A percentile compares a stretch with the other conserved stretches of the same genome.
Conservation (phyloP, 352 stramenopile species). For the Phytophthora sp. region DNA sequence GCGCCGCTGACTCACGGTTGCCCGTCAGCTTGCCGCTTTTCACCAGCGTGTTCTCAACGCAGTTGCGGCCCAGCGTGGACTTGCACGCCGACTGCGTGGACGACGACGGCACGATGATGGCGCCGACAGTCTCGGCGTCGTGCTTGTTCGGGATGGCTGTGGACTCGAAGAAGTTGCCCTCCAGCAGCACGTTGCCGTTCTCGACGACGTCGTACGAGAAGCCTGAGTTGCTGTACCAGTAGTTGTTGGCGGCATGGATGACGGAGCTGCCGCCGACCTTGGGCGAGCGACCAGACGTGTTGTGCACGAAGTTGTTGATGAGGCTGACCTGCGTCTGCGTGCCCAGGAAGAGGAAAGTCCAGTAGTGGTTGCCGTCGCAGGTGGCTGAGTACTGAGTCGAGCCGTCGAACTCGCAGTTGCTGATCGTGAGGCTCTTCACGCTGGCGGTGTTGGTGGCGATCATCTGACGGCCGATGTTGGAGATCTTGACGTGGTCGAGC, state of each 20-base stretch:
- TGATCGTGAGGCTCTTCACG: constrained; percentile 56
- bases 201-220: constrained; percentile 44
- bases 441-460: no score
- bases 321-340: constrained; percentile 35
- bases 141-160: constrained; percentile 12
- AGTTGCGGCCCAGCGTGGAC: constrained; percentile 33
- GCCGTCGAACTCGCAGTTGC: constrained; percentile 59
- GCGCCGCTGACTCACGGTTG: constrained; percentile 15
- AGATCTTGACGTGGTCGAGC: no score
- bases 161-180: constrained; percentile 59
- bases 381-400: constrained; percentile 43
- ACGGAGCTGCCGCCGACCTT: constrained; percentile 33
- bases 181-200: constrained; percentile 39
- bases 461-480: no score
- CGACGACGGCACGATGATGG: constrained; percentile 15
- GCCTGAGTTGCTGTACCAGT: constrained; percentile 50
- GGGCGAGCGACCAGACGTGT: constrained; percentile 45
- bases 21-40: constrained; percentile 16
- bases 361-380: constrained; percentile 63
- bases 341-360: constrained; percentile 42
- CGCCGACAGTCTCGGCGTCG: constrained; percentile 12
- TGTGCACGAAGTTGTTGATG: constrained; percentile 46
- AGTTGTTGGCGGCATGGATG: constrained; percentile 51
- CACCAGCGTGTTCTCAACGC: constrained; percentile 29
- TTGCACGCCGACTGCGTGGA: constrained; percentile 15